These are phyloP conservation scores for Tagetes patula DNA, from an alignment of 129 eudicot genomes.

Conservation along the genomic window DNA sequence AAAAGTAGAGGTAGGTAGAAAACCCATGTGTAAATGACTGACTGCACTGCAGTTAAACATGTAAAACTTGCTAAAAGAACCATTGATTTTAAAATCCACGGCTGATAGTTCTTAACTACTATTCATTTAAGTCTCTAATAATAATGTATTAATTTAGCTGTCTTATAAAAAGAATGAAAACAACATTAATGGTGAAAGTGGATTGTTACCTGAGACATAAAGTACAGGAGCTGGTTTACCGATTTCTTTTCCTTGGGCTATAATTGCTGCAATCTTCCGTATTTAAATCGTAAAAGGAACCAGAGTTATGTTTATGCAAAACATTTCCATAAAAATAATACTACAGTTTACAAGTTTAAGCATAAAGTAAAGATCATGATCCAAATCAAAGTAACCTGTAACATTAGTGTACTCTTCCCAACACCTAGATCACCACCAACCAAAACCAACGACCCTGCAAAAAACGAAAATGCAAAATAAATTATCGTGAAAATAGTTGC, in stretches of 20 bases:
- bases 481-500: constrained; percentile 7
- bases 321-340: too few relatives aligned
- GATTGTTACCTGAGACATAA: constrained; percentile 67
- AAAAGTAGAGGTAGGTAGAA: too few relatives aligned
- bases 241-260: constrained; percentile 62
- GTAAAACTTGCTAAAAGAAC: too few relatives aligned
- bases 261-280: constrained; percentile 79
- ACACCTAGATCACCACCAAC: constrained; percentile 99
- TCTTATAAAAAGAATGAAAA: constrained; percentile 9
- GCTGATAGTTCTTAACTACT: too few relatives aligned
- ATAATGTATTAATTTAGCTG: not conserved
- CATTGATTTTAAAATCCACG: too few relatives aligned
- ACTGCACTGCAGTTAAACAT: too few relatives aligned
- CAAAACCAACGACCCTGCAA: constrained; percentile 82
- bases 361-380: not conserved
- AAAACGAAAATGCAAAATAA: not conserved
- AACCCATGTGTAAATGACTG: too few relatives aligned
- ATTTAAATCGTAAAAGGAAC: constrained; percentile 11
- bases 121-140: too few relatives aligned
- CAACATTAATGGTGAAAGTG: constrained; percentile 7
- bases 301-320: too few relatives aligned
- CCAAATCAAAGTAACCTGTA: constrained; percentile 70
- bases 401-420: constrained; percentile 87
- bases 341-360: not conserved
- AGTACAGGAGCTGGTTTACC: constrained; percentile 68